Evolutionary conservation across 192 early-diverging fungal genomes (phyloP).

Genomic region (Rhizoclosmatium sp.): DNA sequence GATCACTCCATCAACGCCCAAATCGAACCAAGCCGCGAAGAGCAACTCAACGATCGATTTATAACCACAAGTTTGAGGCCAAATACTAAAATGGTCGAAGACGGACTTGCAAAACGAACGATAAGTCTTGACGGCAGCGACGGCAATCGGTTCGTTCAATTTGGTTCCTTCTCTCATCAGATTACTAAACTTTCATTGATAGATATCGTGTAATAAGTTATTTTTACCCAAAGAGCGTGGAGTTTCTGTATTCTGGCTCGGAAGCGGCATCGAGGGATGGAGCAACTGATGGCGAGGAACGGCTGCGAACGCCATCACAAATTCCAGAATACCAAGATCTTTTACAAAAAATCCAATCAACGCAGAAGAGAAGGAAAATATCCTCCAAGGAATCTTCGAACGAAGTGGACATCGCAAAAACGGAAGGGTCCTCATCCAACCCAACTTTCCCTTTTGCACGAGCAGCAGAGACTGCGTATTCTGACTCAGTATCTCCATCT

Average conservation of each 20-base stretch:
- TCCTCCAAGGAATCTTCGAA: too few species aligned
- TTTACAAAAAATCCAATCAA: too few species aligned
- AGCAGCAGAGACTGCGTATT: not conserved
- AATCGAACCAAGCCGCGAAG: too few species aligned
- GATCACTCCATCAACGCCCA: too few species aligned
- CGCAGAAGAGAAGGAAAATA: too few species aligned
- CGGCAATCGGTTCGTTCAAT: not conserved
- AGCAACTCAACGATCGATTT: not conserved
- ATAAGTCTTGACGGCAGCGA: not conserved
- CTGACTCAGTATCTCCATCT: too few species aligned
- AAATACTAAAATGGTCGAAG: not conserved
- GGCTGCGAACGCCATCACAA: too few species aligned
- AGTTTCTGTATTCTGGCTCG: not conserved
- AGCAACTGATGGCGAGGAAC: too few species aligned
- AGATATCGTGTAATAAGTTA: slow-evolving; percentile 11
- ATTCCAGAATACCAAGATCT: too few species aligned
- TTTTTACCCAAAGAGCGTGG: slow-evolving; percentile 12
- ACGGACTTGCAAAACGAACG: not conserved
- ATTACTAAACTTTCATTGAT: not conserved
- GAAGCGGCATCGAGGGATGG: too few species aligned
- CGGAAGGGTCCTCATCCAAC: not conserved
- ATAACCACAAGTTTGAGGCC: not conserved
- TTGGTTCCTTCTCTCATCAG: not conserved
- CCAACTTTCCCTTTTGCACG: not conserved
- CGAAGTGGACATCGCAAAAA: too few species aligned